phyloP scores from a whole-genome alignment of 2,329 filamentous ascomycete species.

The Botryotinia calthae region DNA sequence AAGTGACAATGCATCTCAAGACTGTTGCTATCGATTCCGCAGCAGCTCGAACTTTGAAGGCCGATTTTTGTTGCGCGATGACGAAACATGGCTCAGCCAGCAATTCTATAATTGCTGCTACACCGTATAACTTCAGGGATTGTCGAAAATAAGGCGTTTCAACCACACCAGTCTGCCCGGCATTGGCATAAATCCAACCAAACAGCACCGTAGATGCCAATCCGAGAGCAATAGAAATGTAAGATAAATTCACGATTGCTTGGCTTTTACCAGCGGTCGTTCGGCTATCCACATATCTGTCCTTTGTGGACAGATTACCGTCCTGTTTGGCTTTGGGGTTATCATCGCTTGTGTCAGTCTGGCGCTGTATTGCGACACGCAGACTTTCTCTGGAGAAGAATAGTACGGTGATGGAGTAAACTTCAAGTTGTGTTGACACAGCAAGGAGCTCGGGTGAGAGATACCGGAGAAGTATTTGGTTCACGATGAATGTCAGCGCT shows the following conservation, averaged over 20 bases:
- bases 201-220: constrained; percentile 61
- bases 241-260: constrained; percentile 83
- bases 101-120: constrained; percentile 68
- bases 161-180: constrained; percentile 48
- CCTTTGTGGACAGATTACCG: background rate
- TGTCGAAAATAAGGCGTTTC: constrained; percentile 60
- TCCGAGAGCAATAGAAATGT: constrained; percentile 71
- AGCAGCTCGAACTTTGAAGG: constrained; percentile 74
- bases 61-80: constrained; percentile 75
- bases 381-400: constrained; percentile 93
- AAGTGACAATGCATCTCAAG: constrained; percentile 71
- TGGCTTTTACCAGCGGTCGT: constrained; percentile 53
- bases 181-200: constrained; percentile 62
- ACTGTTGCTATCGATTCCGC: constrained; percentile 84
- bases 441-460: constrained; percentile 83
- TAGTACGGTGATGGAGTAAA: constrained; percentile 88
- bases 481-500: constrained; percentile 83
- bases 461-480: constrained; percentile 85
- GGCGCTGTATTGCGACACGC: constrained; percentile 85
- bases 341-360: constrained; percentile 44
- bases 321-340: constrained; percentile 12
- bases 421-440: constrained; percentile 83
- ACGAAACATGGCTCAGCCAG: constrained; percentile 86
- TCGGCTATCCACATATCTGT: constrained; percentile 9
- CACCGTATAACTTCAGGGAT: constrained; percentile 54